A percentile compares a stretch with the other conserved stretches of the same genome.
phyloP scores from a whole-genome alignment of 768 basidiomycete species.

The Boletus sensibilis region DNA sequence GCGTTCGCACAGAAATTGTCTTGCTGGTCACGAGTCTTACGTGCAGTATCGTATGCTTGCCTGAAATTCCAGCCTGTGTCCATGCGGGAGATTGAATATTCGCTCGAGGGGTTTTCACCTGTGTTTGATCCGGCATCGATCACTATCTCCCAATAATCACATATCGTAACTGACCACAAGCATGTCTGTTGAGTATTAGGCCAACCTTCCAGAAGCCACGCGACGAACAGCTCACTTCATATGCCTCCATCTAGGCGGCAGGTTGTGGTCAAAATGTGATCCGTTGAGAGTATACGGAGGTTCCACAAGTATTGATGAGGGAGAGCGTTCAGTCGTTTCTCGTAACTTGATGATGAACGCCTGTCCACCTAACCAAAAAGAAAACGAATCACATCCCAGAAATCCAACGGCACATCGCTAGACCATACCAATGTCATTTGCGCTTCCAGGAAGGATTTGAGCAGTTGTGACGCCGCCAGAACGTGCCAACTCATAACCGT shows the following conservation, averaged over 20 bases:
- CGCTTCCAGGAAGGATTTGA: constrained; percentile 49
- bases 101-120: constrained; percentile 36
- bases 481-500: constrained; percentile 38
- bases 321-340: constrained; percentile 45
- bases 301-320: constrained; percentile 48
- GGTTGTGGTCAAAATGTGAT: constrained; percentile 14
- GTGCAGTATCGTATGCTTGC: constrained; percentile 75
- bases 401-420: neutral
- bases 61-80: constrained; percentile 79
- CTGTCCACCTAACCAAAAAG: constrained; percentile 40
- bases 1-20: constrained; percentile 69
- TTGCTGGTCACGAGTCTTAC: constrained; percentile 63
- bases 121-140: neutral
- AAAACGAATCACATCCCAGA: neutral
- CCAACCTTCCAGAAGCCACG: neutral
- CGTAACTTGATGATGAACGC: constrained; percentile 53
- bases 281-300: constrained; percentile 44
- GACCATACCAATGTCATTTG: constrained; percentile 22
- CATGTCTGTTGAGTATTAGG: constrained; percentile 29
- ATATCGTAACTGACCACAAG: constrained; percentile 38
- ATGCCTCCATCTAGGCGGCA: constrained; percentile 28
- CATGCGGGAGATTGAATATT: constrained; percentile 60
- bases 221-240: constrained; percentile 23
- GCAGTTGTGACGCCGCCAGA: constrained; percentile 50
- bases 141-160: neutral